phyloP scores from a whole-genome alignment of 768 basidiomycete species.

The Auricularia auricula-judae region DNA sequence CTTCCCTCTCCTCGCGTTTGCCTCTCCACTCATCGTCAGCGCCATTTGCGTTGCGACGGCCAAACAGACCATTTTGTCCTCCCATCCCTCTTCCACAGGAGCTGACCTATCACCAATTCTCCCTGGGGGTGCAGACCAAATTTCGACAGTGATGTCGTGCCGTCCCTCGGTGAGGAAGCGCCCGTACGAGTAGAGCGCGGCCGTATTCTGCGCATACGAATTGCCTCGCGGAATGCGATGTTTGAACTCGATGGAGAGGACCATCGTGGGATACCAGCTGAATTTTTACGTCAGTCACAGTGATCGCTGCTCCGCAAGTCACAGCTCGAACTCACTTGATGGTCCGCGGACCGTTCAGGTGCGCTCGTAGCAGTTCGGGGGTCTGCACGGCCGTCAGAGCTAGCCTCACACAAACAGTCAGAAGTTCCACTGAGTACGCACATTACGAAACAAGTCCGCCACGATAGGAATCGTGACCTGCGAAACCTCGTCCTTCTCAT shows the following conservation, averaged over 20 bases:
- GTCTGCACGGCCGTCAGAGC: background rate
- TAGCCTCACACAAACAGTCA: no score
- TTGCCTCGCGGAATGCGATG: slow-evolving; percentile 39
- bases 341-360: background rate
- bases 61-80: slow-evolving; percentile 50
- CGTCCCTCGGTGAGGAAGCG: slow-evolving; percentile 42
- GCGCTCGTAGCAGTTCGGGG: background rate
- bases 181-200: slow-evolving; percentile 43
- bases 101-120: background rate
- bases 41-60: slow-evolving; percentile 41
- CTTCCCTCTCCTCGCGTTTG: no score
- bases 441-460: background rate
- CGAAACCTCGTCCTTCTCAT: background rate
- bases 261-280: slow-evolving; percentile 58
- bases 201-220: slow-evolving; percentile 36
- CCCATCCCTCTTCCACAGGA: slow-evolving; percentile 26
- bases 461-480: background rate
- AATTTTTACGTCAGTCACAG: no score
- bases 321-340: no score
- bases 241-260: slow-evolving; percentile 53
- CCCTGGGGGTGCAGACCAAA: slow-evolving; percentile 54
- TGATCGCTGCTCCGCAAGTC: no score
- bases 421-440: background rate
- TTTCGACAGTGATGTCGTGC: slow-evolving; percentile 48
- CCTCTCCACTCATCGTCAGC: no score